Evolutionary conservation across 2,329 filamentous ascomycete species (phyloP).

Genomic region (Aspergillus uvarum): DNA sequence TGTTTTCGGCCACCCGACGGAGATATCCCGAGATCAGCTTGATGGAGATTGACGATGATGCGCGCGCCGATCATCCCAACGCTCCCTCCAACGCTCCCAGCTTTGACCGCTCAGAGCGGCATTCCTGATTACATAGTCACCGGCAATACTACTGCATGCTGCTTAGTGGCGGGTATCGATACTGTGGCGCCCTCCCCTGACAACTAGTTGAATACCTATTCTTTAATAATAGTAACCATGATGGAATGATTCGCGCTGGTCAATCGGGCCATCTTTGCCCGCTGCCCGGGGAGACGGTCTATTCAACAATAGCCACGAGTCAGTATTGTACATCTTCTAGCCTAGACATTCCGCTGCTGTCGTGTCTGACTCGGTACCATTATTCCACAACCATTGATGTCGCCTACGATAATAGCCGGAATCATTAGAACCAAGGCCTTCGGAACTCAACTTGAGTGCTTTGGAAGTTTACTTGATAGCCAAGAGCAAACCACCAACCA

Average conservation of each 20-base stretch:
- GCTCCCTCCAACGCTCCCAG: slow-evolving; percentile 24
- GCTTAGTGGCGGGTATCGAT: slow-evolving; percentile 19
- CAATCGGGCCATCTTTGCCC: neutral
- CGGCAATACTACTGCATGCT: slow-evolving; percentile 26
- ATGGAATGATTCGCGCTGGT: neutral
- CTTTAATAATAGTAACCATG: slow-evolving; percentile 8
- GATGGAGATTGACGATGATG: slow-evolving; percentile 16
- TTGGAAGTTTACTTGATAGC: neutral
- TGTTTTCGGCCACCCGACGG: slow-evolving; percentile 6
- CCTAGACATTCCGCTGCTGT: neutral
- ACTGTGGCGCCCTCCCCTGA: slow-evolving; percentile 3
- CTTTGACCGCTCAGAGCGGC: slow-evolving; percentile 19
- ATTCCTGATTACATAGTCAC: slow-evolving; percentile 9
- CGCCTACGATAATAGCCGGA: neutral
- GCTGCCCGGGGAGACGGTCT: neutral
- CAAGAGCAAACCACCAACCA: neutral
- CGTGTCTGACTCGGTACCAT: neutral
- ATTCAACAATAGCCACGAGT: neutral
- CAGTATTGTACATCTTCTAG: neutral
- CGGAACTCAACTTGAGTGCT: neutral
- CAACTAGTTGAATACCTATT: neutral
- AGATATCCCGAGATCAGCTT: slow-evolving; percentile 17
- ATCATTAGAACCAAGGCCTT: neutral
- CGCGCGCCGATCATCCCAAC: slow-evolving; percentile 24
- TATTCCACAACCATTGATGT: neutral